Conservation (phyloP, 2,329 filamentous ascomycete species). For the Ceratocystis cacaofunesta region DNA sequence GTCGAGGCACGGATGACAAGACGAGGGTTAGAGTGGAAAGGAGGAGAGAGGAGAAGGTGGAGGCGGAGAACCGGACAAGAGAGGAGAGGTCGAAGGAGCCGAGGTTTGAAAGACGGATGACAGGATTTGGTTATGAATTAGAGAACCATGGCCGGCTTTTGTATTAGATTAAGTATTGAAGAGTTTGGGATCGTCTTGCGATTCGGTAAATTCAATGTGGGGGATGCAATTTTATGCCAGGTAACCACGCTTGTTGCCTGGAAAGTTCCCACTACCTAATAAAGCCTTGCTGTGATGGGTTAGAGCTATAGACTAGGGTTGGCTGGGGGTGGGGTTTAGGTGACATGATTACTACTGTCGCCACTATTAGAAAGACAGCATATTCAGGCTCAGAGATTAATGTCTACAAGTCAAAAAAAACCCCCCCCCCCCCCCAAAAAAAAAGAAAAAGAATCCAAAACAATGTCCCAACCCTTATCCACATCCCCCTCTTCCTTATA, state of each 20-base stretch:
- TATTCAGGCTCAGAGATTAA: background rate
- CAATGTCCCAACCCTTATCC: too few species aligned
- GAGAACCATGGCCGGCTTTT: too few species aligned
- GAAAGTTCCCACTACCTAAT: background rate
- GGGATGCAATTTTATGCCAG: background rate
- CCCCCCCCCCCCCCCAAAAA: background rate
- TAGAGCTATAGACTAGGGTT: background rate
- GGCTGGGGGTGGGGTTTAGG: background rate
- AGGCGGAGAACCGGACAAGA: too few species aligned
- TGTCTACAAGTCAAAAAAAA: background rate
- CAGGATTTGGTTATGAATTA: too few species aligned
- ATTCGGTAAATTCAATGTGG: too few species aligned
- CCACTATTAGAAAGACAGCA: background rate
- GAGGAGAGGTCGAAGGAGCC: too few species aligned
- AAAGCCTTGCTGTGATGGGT: background rate
- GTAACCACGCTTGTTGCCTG: background rate
- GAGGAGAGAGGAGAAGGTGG: background rate
- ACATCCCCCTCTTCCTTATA: background rate
- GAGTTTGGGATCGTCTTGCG: too few species aligned
- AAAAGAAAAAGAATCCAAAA: background rate
- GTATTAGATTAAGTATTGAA: too few species aligned
- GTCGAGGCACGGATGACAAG: background rate
- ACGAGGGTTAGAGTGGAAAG: background rate
- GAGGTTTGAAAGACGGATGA: too few species aligned
- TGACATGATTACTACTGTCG: background rate